A percentile compares a stretch with the other conserved stretches of the same genome.
These are phyloP conservation scores for Cyamopsis tetragonoloba DNA, from an alignment of 306 rosid species.

Conservation along the genomic window DNA sequence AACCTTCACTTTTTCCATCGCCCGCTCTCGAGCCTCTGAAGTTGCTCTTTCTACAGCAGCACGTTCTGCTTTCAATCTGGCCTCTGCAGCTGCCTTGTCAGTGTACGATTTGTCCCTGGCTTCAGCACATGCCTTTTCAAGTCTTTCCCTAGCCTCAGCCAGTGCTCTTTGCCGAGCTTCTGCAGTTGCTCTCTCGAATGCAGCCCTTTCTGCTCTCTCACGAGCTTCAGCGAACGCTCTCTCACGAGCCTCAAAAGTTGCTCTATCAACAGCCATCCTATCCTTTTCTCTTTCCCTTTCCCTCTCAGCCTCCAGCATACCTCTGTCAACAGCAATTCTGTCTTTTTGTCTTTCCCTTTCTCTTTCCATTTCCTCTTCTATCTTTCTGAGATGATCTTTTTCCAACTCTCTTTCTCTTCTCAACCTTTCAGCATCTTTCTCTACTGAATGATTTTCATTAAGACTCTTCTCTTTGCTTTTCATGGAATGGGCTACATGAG, in stretches of 20 bases:
- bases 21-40: constrained; percentile 92
- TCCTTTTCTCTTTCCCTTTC: constrained; percentile 97
- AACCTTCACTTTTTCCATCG: constrained; percentile 67
- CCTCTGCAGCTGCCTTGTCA: constrained; percentile 72
- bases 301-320: constrained; percentile 72
- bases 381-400: constrained; percentile 59
- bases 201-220: constrained; percentile 73
- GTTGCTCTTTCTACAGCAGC: constrained; percentile 90
- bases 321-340: constrained; percentile 81
- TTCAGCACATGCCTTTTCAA: constrained; percentile 93
- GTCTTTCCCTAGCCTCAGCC: constrained; percentile 84
- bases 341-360: constrained; percentile 89
- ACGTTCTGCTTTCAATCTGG: constrained; percentile 83
- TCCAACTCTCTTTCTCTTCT: constrained; percentile 63
- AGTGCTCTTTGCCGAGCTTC: constrained; percentile 89
- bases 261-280: constrained; percentile 74
- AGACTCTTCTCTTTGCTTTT: constrained; percentile 47
- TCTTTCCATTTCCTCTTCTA: constrained; percentile 85
- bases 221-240: constrained; percentile 58
- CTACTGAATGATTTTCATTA: constrained; percentile 37
- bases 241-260: constrained; percentile 73
- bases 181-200: constrained; percentile 76
- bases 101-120: constrained; percentile 76
- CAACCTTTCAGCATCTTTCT: constrained; percentile 56
- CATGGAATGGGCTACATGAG: constrained; percentile 37